Evolutionary conservation across 257 asterid species (phyloP), one percentile per base, ranked within the genome.

Genomic region (Solanum habrochaites): DNA sequence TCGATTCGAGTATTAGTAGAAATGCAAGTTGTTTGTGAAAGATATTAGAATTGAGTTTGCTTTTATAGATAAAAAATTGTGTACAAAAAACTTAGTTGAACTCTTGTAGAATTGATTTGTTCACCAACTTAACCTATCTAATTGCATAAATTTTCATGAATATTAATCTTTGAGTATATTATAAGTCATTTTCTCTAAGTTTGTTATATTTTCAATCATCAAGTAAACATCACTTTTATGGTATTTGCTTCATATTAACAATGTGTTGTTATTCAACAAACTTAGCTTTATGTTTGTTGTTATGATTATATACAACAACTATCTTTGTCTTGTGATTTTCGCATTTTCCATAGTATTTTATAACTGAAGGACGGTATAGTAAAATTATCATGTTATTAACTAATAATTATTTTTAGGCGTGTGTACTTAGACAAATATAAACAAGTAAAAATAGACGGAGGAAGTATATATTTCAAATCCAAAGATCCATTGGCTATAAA

Each of bases 91-190:
- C 88, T 89, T 93, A 70, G 25, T 56, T 56, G 93, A 90, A 89
- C 94, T 39, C 88, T 67, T 67, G 32, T 67, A 45, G 82, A 75
- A 29, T 4, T 49, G 89, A 94, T 93, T 90, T 97, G 93, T 93
- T 93, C 95, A 95, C 94, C 97, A 93, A 90, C 98, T 86, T 89
- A 73, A 29, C 58, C 37, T 64, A 86, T 88, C 89, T 86, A 87
- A 90, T 86, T 86, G 86, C 88, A 89, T 23, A 29, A 86, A 5
- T 87, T 88, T 35, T 71, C 47, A 71, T 71, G n/a, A 71, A 32
- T 71, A 60, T 21, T 21, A 40, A 86, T 87, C 83, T 90, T 93
- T 94, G 69, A 60, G 69, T 23, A 45, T 45, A 85, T 90, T 85
- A 39, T 52, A 91, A 91, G 93, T 86, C 90, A 85, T 72, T 84